Percentiles rank a stretch among this genome's conserved stretches.
These are phyloP conservation scores for Houttuynia cordata DNA, from an alignment of 164 flowering plant species.

Conservation along the genomic window DNA sequence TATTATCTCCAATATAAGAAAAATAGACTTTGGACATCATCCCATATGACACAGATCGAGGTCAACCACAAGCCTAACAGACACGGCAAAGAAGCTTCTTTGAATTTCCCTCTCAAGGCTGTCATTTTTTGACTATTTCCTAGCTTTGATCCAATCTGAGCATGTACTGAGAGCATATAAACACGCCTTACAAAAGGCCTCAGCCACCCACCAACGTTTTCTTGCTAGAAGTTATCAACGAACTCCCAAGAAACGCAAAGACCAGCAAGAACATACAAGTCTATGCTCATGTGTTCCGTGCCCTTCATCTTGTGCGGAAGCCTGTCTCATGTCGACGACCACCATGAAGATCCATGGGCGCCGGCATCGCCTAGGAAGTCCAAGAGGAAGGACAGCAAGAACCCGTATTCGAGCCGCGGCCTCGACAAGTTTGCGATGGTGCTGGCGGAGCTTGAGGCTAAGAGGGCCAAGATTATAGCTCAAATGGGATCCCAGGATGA, in stretches of 20 bases:
- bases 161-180: not conserved
- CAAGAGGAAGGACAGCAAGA: not conserved
- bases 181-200: not conserved
- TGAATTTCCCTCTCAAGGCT: too few species aligned
- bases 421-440: slow-evolving; percentile 7
- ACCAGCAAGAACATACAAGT: not conserved
- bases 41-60: not conserved
- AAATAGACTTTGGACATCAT: too few species aligned
- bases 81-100: not conserved
- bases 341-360: slow-evolving; percentile 2
- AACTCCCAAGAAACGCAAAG: not conserved
- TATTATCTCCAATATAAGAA: too few species aligned
- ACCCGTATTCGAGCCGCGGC: slow-evolving; percentile 8
- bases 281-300: not conserved
- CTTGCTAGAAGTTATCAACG: not conserved
- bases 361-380: not conserved
- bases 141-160: not conserved
- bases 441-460: slow-evolving; percentile 6
- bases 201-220: not conserved
- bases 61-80: not conserved
- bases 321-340: slow-evolving; percentile 2
- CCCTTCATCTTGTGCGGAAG: slow-evolving; percentile 4
- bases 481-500: not conserved
- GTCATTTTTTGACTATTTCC: not conserved
- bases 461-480: slow-evolving; percentile 4